These are phyloP conservation scores for Lepidium didymum DNA, from an alignment of 345 rosid genomes.

Conservation along the genomic window DNA sequence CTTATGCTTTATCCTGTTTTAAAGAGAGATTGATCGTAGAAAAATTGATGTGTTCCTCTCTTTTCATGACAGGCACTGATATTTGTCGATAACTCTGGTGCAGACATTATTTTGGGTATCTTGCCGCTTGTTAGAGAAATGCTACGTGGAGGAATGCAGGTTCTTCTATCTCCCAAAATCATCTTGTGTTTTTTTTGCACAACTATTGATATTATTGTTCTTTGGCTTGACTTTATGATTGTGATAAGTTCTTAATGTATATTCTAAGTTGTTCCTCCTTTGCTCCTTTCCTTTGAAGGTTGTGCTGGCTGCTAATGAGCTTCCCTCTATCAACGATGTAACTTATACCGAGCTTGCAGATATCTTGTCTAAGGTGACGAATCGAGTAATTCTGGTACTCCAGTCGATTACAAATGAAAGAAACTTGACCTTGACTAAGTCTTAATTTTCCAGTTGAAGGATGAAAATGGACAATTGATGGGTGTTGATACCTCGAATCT, in stretches of 20 bases:
- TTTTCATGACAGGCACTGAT: conserved; percentile 63
- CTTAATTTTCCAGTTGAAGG: conserved; percentile 61
- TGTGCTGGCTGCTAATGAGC: conserved; percentile 93
- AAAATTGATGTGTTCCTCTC: background rate
- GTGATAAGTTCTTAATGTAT: background rate
- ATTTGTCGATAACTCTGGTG: conserved; percentile 97
- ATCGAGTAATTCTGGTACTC: background rate
- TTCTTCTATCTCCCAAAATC: conserved; percentile 1
- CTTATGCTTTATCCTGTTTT: background rate
- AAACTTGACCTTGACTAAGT: conserved; percentile 24
- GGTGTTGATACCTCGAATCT: conserved; percentile 87
- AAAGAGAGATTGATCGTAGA: background rate
- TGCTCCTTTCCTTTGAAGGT: conserved; percentile 42
- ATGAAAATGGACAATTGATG: conserved; percentile 62
- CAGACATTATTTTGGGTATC: conserved; percentile 92
- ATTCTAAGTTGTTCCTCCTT: background rate
- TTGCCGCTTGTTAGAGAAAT: conserved; percentile 93
- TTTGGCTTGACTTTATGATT: background rate
- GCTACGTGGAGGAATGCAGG: conserved; percentile 84
- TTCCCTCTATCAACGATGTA: conserved; percentile 95
- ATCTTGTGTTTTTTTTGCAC: background rate
- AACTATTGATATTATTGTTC: background rate
- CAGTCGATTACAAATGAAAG: background rate
- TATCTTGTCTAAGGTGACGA: conserved; percentile 69
- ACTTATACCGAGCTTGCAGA: conserved; percentile 81